phyloP scores from a whole-genome alignment of 768 basidiomycete species.

The Lentinula edodes region DNA sequence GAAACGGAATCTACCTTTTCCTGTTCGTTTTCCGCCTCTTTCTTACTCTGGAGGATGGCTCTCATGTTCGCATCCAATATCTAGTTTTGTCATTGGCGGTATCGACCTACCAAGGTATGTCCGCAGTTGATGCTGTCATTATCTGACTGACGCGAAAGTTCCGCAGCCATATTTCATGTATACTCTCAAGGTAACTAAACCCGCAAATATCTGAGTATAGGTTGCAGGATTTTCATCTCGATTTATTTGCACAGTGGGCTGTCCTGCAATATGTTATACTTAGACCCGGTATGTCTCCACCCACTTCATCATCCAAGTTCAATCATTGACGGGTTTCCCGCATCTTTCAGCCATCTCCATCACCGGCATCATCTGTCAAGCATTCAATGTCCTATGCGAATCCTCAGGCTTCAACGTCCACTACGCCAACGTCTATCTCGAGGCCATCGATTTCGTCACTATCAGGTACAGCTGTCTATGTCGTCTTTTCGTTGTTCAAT shows the following conservation, averaged over 20 bases:
- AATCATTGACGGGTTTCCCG: constrained; percentile 5
- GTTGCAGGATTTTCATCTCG: neutral
- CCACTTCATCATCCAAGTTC: neutral
- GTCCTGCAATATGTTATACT: constrained; percentile 87
- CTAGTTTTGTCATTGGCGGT: constrained; percentile 79
- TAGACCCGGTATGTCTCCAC: constrained; percentile 35
- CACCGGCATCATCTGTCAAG: constrained; percentile 74
- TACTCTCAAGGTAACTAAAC: constrained; percentile 58
- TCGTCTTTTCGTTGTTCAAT: neutral
- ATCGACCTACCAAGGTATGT: constrained; percentile 69
- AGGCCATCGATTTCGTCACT: constrained; percentile 70
- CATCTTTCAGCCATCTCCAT: constrained; percentile 46
- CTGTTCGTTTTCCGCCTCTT: constrained; percentile 26
- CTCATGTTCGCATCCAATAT: neutral
- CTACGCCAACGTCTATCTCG: constrained; percentile 67
- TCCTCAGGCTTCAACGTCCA: constrained; percentile 51
- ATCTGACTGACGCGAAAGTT: neutral
- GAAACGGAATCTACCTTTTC: constrained; percentile 68
- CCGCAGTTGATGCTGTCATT: neutral
- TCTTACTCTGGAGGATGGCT: neutral
- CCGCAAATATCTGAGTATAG: neutral
- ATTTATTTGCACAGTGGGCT: constrained; percentile 49
- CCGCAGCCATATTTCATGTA: constrained; percentile 82
- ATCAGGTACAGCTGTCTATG: constrained; percentile 50
- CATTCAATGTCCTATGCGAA: constrained; percentile 63